Evolutionary conservation across 2,329 filamentous ascomycete species (phyloP).

Genomic region (Berkeleyomyces rouxiae): DNA sequence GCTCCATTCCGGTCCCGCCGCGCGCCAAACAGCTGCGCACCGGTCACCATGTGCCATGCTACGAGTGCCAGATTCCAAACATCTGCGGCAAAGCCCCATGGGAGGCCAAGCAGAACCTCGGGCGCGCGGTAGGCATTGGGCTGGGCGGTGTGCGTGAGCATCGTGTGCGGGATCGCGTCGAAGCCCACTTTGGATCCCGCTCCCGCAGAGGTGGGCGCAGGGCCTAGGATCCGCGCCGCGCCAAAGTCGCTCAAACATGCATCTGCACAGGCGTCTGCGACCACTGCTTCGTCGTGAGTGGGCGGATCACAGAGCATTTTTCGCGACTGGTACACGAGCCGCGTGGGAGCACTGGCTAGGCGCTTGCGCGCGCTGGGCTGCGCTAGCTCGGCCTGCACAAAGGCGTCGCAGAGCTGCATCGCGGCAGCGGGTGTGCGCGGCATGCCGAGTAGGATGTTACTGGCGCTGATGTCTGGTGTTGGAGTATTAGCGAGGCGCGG

Average conservation of each 20-base stretch:
- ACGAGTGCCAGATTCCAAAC: slow-evolving; percentile 23
- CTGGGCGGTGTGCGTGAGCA: slow-evolving; percentile 17
- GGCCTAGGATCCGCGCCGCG: not conserved
- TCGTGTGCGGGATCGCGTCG: too few relatives aligned
- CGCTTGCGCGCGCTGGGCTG: not conserved
- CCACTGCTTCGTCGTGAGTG: not conserved
- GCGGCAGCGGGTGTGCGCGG: not conserved
- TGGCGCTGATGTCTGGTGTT: not conserved
- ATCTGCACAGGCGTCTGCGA: not conserved
- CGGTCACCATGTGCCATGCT: slow-evolving; percentile 16
- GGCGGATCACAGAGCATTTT: not conserved
- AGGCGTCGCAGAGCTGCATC: not conserved
- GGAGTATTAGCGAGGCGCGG: not conserved
- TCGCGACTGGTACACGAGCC: not conserved
- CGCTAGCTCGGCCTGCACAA: not conserved
- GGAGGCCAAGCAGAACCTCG: slow-evolving; percentile 23
- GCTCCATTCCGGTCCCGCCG: not conserved
- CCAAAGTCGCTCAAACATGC: not conserved
- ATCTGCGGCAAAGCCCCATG: slow-evolving; percentile 22
- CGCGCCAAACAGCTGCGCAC: not conserved
- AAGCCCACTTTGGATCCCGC: too few relatives aligned
- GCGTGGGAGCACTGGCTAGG: not conserved
- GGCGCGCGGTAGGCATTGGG: slow-evolving; percentile 21
- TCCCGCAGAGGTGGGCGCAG: not conserved
- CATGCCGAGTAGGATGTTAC: not conserved